Evolutionary conservation across 352 stramenopile species (phyloP), one percentile per base, ranked within the genome.

Genomic region (Pelagophyceae sp.): DNA sequence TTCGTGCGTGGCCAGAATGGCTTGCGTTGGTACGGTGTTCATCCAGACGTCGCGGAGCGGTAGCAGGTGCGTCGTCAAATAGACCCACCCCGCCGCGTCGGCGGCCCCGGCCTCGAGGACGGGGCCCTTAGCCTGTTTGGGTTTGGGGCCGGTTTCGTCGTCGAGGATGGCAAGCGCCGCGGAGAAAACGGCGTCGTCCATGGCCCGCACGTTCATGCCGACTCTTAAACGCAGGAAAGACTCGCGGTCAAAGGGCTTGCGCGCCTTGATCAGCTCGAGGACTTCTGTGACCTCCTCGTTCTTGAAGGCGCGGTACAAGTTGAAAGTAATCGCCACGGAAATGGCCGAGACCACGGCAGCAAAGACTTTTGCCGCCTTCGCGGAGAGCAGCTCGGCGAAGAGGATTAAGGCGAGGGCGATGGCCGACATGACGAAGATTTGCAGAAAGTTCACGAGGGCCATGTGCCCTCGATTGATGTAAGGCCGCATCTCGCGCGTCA

Each of bases 1-100:
- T n/a, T n/a, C n/a, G n/a, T n/a, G n/a, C n/a, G n/a, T n/a, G n/a
- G n/a, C n/a, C n/a, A n/a, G n/a, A n/a, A n/a, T n/a, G n/a, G n/a
- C n/a, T n/a, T n/a, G n/a, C n/a, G n/a, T n/a, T n/a, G n/a, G n/a
- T n/a, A n/a, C n/a, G n/a, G n/a, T n/a, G 58, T n/a, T n/a, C n/a
- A 40, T 31, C 15, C 29, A 71, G 61, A 71, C 61, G 61, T 71
- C 61, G 61, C 61, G n/a, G 61, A 71, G 61, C n/a, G 61, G n/a
- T 3, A 71, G 3, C n/a, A 29, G 61, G 61, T 71, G 61, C n/a
- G 37, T 54, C 23, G 11, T 54, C 11, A 54, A 23, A 23, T 54
- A 54, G 45, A 23, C 45, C 11, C 11, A 11, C 11, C 23, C 45
- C 45, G 11, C 11, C 11, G 45, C 45, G 23, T 54, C 45, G 45